phyloP scores from a whole-genome alignment of 305 asterid species.

The Striga hermonthica region DNA sequence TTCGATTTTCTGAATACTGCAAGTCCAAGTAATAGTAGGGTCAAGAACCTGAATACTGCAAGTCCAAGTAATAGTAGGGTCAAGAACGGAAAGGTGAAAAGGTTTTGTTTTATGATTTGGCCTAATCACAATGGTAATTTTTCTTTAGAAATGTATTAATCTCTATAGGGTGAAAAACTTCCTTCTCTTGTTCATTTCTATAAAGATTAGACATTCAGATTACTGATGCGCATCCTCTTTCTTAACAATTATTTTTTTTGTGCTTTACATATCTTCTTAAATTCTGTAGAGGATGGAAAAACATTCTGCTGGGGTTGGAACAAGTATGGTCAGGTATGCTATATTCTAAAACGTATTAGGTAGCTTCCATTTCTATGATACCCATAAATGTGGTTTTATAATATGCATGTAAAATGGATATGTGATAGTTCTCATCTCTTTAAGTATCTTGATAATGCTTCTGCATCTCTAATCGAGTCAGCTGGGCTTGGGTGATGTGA shows the following conservation, averaged over 20 bases:
- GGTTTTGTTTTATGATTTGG: neutral
- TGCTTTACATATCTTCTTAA: neutral
- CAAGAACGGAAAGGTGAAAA: neutral
- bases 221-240: conserved; percentile 21
- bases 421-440: no score
- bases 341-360: conserved; percentile 15
- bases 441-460: no score
- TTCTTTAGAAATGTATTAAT: conserved; percentile 10
- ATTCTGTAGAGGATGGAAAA: conserved; percentile 60
- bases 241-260: conserved; percentile 22
- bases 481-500: conserved; percentile 92
- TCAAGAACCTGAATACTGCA: neutral
- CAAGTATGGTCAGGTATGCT: conserved; percentile 96
- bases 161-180: neutral
- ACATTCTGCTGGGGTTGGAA: conserved; percentile 99
- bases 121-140: neutral
- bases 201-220: conserved; percentile 3
- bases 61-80: neutral
- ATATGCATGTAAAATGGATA: neutral
- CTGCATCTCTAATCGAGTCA: conserved; percentile 33
- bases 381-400: neutral
- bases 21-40: neutral
- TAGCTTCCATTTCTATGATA: neutral
- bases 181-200: neutral
- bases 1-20: neutral